A percentile compares a stretch with the other conserved stretches of the same genome.
phyloP scores from a whole-genome alignment of 257 asterid genomes.

The Solanum piurae region DNA sequence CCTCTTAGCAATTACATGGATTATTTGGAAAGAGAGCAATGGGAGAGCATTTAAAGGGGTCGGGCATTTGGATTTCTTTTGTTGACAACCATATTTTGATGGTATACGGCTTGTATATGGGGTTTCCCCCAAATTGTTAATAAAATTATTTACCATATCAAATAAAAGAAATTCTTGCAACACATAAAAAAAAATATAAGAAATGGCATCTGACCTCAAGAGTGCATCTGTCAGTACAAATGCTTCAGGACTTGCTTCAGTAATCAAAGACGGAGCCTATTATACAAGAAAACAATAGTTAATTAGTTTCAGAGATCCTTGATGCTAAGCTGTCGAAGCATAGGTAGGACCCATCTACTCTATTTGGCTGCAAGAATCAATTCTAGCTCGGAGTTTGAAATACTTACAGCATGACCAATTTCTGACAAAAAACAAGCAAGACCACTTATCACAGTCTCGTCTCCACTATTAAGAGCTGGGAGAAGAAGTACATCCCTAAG shows the following conservation, averaged over 20 bases:
- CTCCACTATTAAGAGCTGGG: conserved; percentile 74
- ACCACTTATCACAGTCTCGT: conserved; percentile 64
- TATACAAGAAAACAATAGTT: conserved; percentile 9
- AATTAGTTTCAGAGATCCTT: background rate
- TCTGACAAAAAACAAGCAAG: conserved; percentile 87
- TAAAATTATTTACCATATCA: background rate
- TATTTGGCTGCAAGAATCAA: background rate
- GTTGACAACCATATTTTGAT: background rate
- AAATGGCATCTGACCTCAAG: conserved; percentile 49
- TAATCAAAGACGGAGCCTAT: conserved; percentile 67
- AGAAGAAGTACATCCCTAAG: conserved; percentile 62
- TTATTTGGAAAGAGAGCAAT: background rate
- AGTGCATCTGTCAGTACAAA: conserved; percentile 59
- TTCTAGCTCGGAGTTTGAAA: conserved; percentile 1
- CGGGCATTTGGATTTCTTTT: background rate
- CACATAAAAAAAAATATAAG: background rate
- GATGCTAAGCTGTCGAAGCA: background rate
- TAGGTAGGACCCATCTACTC: background rate
- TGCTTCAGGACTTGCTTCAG: conserved; percentile 67
- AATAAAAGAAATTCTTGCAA: background rate
- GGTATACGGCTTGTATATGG: background rate
- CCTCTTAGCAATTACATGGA: background rate
- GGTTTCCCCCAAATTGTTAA: background rate
- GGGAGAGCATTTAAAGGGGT: background rate
- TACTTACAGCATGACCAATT: conserved; percentile 88